phyloP scores from a whole-genome alignment of 768 basidiomycete species.

The Boletus reticulatus region DNA sequence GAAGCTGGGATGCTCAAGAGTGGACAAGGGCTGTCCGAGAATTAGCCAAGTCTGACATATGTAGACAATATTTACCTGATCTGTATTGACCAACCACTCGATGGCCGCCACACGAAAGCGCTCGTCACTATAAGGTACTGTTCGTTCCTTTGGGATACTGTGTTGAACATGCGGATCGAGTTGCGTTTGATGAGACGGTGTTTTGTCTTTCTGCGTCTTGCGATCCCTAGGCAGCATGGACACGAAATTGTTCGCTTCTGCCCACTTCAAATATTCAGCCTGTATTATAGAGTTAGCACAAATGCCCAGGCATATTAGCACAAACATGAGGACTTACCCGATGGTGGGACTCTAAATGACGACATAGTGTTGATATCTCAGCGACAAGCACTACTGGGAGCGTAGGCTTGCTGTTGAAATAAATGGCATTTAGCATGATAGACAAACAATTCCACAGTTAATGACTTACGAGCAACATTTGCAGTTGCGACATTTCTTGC shows the following conservation, averaged over 20 bases:
- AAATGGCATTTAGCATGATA: too few species aligned
- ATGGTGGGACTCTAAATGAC: background rate
- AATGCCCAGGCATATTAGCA: too few species aligned
- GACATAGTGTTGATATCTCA: background rate
- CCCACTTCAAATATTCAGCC: background rate
- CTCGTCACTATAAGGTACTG: background rate
- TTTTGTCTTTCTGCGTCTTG: background rate
- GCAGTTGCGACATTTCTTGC: background rate
- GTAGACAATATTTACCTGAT: background rate
- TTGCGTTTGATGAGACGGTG: background rate
- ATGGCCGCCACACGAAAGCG: background rate
- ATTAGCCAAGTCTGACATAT: too few species aligned
- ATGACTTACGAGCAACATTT: background rate
- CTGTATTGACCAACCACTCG: background rate
- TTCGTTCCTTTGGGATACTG: background rate
- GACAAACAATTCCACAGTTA: too few species aligned
- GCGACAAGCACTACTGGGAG: background rate
- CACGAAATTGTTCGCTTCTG: background rate
- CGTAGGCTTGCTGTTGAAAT: too few species aligned
- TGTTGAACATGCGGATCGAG: background rate
- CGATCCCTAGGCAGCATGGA: background rate
- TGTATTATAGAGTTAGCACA: background rate
- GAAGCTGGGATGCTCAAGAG: background rate
- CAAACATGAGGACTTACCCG: background rate
- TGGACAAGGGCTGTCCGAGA: background rate